Base-by-base conservation (phyloP, 2,329 filamentous ascomycete species). In the Fusarium verticillioides region DNA sequence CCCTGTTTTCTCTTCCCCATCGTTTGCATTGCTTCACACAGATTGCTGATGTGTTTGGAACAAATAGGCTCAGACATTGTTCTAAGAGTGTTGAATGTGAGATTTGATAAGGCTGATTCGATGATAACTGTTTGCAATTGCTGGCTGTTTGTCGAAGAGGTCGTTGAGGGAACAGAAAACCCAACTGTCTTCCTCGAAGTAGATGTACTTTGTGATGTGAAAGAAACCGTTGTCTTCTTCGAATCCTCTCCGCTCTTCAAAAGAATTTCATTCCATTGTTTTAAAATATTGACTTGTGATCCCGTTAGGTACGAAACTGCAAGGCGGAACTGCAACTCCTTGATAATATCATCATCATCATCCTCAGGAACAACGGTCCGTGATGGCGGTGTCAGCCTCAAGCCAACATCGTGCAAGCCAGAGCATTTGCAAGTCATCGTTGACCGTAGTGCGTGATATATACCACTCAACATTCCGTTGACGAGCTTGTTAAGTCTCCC, bases 221-320 rank as follows among this genome's bases (percentile, higher is more conserved):
- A 19, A 13, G 49, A 44, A 3, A 30, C 12, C 5, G 12, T 9
- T 0, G 44, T 19, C 7, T 1, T 36, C 28, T 34, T 18, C 0
- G 8, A 2, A 5, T 5, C 2, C 4, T 36, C 26, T 4, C 18
- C 13, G 7, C 13, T 52, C 13, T 16, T 30, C 10, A 64, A 4
- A 9, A 64, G 26, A 7, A 64, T 49, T 9, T 53, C 62, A 36
- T 53, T 61, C 62, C 62, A 64, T n/a, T 62, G 62, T 13, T 40
- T 64, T 1, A 39, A 32, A 1, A 32, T 4, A 4, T 30, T 15
- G 2, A 10, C 23, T 5, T 23, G 26, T 0, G 47, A 46, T 11
- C 2, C 18, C 1, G 9, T 2, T 2, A 28, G 0, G 10, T 62
- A 30, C 1, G 62, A 52, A 4, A 65, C 8, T 1, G 58, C 58